Evolutionary conservation across 2,329 filamentous ascomycete species (phyloP), one percentile per base, ranked within the genome.

Genomic region (Cryoendolithus antarcticus): DNA sequence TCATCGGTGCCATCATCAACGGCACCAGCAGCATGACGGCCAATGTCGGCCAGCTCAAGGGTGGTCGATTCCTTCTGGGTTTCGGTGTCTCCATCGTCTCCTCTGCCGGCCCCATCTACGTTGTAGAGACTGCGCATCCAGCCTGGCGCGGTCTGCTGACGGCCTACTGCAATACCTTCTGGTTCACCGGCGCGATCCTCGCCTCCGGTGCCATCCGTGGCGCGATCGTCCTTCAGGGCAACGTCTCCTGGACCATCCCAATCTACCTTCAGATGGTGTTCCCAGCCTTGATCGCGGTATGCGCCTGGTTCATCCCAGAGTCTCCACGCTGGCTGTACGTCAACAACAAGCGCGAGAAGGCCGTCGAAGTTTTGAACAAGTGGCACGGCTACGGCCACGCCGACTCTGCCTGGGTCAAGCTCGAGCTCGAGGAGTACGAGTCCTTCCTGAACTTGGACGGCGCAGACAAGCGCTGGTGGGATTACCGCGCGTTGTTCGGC

Each of bases 101-200:
- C 4, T 68, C 72, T 3, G 74, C 75, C 4, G 75, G 71, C 1
- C 77, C 77, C 2, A 70, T 74, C n/a, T 80, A 78, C 51, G 71
- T 72, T n/a, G 71, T 75, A 32, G 77, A 82, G 54, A 65, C 77
- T 40, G 67, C 74, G 1, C 77, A 80, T 49, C 77, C 77, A 1
- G 69, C 71, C 2, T 76, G 74, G 54, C 68, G 77, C 44, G 75
- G 74, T 31, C 63, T 75, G 13, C 63, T 77, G 47, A 77, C 75
- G 1, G 77, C 74, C 32, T 66, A 78, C 46, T 74, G 66, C 54
- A 72, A 71, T 47, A 63, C 61, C 3, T 65, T 65, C 45, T 69
- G 64, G 62, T 66, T 63, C 44, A 57, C 65, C 1, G 75, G 72
- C 6, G 71, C 70, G n/a, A 73, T 75, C 21, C 54, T 72, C 4